Percentiles rank a stretch among this genome's conserved stretches.
Evolutionary conservation across 495 filamentous ascomycete species (phyloP).

Genomic region (Pyronema omphalodes): DNA sequence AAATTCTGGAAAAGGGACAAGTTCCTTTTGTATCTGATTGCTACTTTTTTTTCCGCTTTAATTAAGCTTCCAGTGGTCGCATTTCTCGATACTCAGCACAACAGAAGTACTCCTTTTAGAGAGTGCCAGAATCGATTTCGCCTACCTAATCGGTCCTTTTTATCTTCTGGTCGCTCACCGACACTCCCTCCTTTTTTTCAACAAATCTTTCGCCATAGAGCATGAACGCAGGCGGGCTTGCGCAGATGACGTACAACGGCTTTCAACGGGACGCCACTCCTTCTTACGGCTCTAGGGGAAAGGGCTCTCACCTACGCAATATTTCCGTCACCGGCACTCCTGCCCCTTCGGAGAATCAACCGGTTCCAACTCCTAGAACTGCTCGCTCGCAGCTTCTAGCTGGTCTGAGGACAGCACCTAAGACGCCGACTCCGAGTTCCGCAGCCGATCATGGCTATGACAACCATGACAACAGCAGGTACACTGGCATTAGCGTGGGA

Average conservation of each 20-base stretch:
- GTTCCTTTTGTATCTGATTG: background rate
- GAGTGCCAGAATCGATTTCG: background rate
- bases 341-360: conserved; percentile 19
- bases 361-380: conserved; percentile 58
- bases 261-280: conserved; percentile 28
- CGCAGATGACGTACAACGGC: conserved; percentile 94
- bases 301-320: conserved; percentile 40
- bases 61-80: background rate
- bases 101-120: background rate
- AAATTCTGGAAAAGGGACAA: background rate
- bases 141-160: conserved; percentile 10
- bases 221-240: conserved; percentile 97
- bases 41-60: conserved; percentile 1
- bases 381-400: conserved; percentile 89
- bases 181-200: conserved; percentile 7
- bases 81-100: background rate
- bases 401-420: conserved; percentile 80
- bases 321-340: conserved; percentile 17
- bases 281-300: conserved; percentile 49
- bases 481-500: conserved; percentile 34
- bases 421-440: conserved; percentile 45
- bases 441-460: conserved; percentile 9
- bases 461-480: conserved; percentile 27
- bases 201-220: conserved; percentile 35
- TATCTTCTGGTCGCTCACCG: conserved; percentile 20